These are phyloP conservation scores for Globisporangium middletonii DNA, from an alignment of 352 stramenopile genomes.

Conservation along the genomic window DNA sequence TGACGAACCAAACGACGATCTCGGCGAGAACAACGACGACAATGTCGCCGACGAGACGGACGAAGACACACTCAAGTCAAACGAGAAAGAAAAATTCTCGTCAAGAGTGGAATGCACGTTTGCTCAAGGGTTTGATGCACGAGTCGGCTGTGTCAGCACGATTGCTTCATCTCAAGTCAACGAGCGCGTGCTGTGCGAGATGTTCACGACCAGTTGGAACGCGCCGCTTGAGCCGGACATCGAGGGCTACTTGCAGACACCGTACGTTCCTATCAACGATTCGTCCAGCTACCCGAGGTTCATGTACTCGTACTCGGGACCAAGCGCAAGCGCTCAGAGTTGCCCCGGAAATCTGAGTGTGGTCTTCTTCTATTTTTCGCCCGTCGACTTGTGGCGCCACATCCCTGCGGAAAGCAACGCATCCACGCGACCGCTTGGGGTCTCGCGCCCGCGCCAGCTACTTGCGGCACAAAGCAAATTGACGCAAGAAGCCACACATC, in stretches of 20 bases:
- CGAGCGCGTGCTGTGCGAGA: neutral
- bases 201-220: slow-evolving; percentile 4
- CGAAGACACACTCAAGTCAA: neutral
- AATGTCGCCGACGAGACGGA: neutral
- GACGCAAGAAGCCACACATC: neutral
- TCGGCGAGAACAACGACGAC: neutral
- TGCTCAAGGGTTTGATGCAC: neutral
- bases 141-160: neutral
- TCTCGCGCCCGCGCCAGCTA: slow-evolving; percentile 3
- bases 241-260: slow-evolving; percentile 5
- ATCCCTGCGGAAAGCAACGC: neutral
- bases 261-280: slow-evolving; percentile 6
- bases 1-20: neutral
- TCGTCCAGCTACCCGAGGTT: neutral
- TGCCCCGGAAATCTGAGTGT: neutral
- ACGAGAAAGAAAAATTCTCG: neutral
- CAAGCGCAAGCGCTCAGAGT: neutral
- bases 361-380: neutral
- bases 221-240: slow-evolving; percentile 9
- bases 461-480: slow-evolving; percentile 7
- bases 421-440: neutral
- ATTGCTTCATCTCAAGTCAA: neutral
- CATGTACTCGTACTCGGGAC: neutral
- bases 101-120: neutral
- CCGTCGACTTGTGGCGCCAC: neutral